Conservation (phyloP, 2,329 filamentous ascomycete species). For the Aspergillus luchuensis region DNA sequence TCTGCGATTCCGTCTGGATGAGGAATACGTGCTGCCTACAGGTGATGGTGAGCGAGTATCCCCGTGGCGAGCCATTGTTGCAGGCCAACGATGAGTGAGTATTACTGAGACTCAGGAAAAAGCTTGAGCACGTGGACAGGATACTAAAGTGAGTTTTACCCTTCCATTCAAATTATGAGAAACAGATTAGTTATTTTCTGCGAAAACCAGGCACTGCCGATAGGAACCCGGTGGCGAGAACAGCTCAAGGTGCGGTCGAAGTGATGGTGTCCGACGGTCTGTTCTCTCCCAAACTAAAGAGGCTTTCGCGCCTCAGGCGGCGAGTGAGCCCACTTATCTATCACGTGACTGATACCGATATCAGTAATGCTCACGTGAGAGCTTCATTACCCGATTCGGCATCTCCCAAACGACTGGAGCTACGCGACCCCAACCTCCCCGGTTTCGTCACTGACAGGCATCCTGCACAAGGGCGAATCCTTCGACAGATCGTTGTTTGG, state of each 20-base stretch:
- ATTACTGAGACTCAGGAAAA: conserved; percentile 45
- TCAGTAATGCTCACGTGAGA: conserved; percentile 19
- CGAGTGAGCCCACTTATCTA: neutral
- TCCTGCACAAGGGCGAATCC: conserved; percentile 10
- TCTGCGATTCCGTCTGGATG: conserved; percentile 64
- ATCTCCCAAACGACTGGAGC: conserved; percentile 25
- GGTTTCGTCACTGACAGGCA: conserved; percentile 31
- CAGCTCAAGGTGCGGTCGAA: neutral
- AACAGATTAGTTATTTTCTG: conserved; percentile 1
- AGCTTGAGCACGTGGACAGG: conserved; percentile 25
- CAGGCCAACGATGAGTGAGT: conserved; percentile 56
- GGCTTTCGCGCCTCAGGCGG: neutral
- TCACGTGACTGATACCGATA: conserved; percentile 14
- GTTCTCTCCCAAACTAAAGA: neutral
- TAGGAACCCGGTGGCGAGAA: conserved; percentile 6
- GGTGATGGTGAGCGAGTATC: conserved; percentile 85
- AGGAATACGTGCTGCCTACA: conserved; percentile 80
- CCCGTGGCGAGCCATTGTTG: conserved; percentile 62
- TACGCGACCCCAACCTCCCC: conserved; percentile 29
- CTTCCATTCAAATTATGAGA: conserved; percentile 23
- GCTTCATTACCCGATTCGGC: conserved; percentile 26
- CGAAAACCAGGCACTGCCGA: conserved; percentile 2
- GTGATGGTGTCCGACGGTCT: neutral
- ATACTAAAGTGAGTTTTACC: conserved; percentile 25
- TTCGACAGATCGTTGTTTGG: neutral